Conservation (phyloP, 2,329 filamentous ascomycete genomes). For the Xenoacremonium recifei region DNA sequence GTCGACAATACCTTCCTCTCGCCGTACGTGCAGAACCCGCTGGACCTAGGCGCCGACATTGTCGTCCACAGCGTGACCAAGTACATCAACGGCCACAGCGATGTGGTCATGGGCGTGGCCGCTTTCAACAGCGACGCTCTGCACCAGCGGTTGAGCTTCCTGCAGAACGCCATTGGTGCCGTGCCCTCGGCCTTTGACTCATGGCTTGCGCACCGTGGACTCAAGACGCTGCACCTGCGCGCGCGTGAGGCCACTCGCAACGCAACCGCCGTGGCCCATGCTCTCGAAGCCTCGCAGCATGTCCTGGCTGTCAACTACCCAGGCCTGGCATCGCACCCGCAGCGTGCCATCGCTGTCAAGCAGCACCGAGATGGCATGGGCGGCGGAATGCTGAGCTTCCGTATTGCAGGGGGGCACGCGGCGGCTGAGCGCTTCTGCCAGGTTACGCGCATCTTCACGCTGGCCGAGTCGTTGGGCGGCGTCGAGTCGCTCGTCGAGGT, state of each 20-base stretch:
- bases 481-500: slow-evolving; percentile 92
- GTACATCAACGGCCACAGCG: slow-evolving; percentile 97
- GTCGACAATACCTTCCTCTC: slow-evolving; percentile 99
- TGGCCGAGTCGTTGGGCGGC: slow-evolving; percentile 89
- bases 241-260: slow-evolving; percentile 82
- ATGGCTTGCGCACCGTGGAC: slow-evolving; percentile 95
- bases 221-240: slow-evolving; percentile 94
- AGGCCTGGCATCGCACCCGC: slow-evolving; percentile 81
- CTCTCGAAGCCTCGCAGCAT: slow-evolving; percentile 75
- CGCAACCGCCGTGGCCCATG: slow-evolving; percentile 71
- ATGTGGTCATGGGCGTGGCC: slow-evolving; percentile 96
- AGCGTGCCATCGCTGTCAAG: slow-evolving; percentile 78
- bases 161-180: slow-evolving; percentile 96
- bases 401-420: slow-evolving; percentile 79
- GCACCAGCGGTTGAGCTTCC: slow-evolving; percentile 75
- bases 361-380: slow-evolving; percentile 95
- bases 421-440: slow-evolving; percentile 94
- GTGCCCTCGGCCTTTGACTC: slow-evolving; percentile 94
- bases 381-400: slow-evolving; percentile 96
- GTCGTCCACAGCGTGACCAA: slow-evolving; percentile 97
- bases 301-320: slow-evolving; percentile 95
- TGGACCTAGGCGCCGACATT: slow-evolving; percentile 93
- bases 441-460: slow-evolving; percentile 82
- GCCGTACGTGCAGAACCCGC: slow-evolving; percentile 94
- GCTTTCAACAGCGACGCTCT: slow-evolving; percentile 88